Evolutionary conservation across 1,139 yeast species (phyloP), one percentile per base, ranked within the genome.

Genomic region (Protomyces lactucae-debilis): DNA sequence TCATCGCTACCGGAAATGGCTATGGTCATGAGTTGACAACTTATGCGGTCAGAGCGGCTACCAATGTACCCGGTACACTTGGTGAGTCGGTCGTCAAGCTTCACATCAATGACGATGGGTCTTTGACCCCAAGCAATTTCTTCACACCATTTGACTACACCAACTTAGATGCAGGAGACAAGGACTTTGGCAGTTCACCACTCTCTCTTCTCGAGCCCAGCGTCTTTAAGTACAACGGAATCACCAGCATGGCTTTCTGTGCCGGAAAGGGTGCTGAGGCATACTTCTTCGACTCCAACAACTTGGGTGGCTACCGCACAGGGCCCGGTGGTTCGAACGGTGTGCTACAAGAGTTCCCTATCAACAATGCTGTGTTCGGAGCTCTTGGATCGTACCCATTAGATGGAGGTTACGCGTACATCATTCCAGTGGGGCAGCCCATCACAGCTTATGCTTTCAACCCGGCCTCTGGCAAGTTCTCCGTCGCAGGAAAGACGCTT

Each of bases 241-340:
- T 43, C 40, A 14, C 37, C 6, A 21, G 18, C 45, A 55, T 55
- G 59, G 59, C 52, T 10, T 39, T 43, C 52, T 39, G 48, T 43
- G 48, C 52, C 28, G 59, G 59, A 32, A 55, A 55, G 28, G 51
- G 51, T n/a, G 59, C 52, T n/a, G 51, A 55, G 51, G 59, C 52
- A 18, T 55, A 55, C 43, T 39, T 55, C 35, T 16, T 55, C 32
- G 51, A 55, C 37, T 10, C 51, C 37, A 43, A 55, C 43, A 55
- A 55, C 28, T 28, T 55, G 14, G 59, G 59, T 21, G 59, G 59
- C 6, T 55, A 55, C 51, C 32, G 51, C 9, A 55, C 59, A 12
- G 59, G 52, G 5, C 37, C 59, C 6, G 59, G 59, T 6, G 59
- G 59, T 55, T 48, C 37, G 14, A 43, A 55, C n/a, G 51, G 51